Percentiles rank a stretch among this genome's conserved stretches.
Evolutionary conservation across 2,329 filamentous ascomycete species (phyloP).

Genomic region (Cladosporium halotolerans): DNA sequence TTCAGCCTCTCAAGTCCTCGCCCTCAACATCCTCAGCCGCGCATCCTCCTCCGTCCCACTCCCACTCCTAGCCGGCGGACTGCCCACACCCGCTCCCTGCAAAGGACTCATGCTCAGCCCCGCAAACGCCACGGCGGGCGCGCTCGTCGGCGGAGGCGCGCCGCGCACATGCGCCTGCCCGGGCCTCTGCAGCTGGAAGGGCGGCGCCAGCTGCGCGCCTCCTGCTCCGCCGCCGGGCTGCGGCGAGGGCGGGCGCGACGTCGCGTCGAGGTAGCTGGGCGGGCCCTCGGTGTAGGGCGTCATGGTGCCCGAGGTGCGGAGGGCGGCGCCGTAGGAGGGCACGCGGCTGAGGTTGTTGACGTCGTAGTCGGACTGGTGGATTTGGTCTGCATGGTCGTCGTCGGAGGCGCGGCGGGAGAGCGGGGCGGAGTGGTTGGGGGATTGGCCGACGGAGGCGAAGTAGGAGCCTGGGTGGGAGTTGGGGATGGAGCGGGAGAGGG

Average conservation of each 20-base stretch:
- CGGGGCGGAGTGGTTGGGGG: constrained; percentile 20
- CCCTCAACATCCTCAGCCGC: constrained; percentile 20
- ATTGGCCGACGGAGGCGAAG: constrained; percentile 19
- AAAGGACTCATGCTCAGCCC: constrained; percentile 3
- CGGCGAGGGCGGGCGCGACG: constrained; percentile 33
- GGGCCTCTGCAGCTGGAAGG: constrained; percentile 19
- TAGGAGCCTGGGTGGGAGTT: constrained; percentile 16
- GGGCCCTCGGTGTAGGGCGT: constrained; percentile 38
- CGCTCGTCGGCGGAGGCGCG: constrained; percentile 18
- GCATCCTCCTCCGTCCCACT: constrained; percentile 12
- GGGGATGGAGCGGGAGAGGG: constrained; percentile 12
- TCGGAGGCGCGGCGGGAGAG: constrained; percentile 31
- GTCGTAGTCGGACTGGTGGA: constrained; percentile 30
- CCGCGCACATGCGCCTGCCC: constrained; percentile 24
- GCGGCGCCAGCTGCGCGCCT: not conserved
- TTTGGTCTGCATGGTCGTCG: constrained; percentile 19
- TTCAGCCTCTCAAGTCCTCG: constrained; percentile 13
- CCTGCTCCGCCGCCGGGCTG: not conserved
- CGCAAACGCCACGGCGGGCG: constrained; percentile 16
- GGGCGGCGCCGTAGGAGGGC: constrained; percentile 46
- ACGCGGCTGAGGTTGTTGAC: constrained; percentile 43
- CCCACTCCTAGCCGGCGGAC: not conserved
- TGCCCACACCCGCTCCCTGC: not conserved
- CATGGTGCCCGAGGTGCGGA: constrained; percentile 37
- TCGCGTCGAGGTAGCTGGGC: constrained; percentile 42